Conservation (phyloP, 208 protist species). For the Balamuthia mandrillaris region DNA sequence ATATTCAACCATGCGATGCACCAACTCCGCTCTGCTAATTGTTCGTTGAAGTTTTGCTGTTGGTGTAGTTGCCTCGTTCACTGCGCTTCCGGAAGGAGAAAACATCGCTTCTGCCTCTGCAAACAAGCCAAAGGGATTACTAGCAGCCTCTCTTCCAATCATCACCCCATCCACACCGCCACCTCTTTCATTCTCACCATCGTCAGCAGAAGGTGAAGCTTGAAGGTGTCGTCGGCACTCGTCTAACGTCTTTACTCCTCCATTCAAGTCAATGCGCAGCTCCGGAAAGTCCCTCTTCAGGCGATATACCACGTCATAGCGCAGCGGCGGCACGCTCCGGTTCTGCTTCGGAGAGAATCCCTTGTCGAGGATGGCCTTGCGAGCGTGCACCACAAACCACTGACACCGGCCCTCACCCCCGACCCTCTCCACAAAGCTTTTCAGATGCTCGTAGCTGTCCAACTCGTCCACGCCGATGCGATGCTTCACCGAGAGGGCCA, state of each 20-base stretch:
- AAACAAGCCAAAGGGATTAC: constrained; percentile 17
- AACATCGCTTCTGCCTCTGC: not conserved
- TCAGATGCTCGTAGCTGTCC: constrained; percentile 12
- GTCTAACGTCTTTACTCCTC: not conserved
- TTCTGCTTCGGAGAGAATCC: constrained; percentile 9
- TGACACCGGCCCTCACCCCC: not conserved
- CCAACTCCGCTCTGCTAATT: not conserved
- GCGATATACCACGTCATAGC: constrained; percentile 1
- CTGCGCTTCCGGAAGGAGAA: not conserved
- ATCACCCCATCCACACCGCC: constrained; percentile 19
- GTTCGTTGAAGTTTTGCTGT: too few species aligned
- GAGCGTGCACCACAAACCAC: not conserved
- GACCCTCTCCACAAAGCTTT: not conserved
- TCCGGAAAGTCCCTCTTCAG: constrained; percentile 1
- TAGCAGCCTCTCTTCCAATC: not conserved
- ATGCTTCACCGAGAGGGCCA: constrained; percentile 7
- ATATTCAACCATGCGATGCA: not conserved
- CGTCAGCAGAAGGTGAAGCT: not conserved
- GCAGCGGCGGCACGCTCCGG: not conserved
- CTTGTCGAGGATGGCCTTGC: not conserved
- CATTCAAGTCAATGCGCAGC: not conserved
- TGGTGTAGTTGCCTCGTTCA: not conserved
- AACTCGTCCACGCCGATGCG: constrained; percentile 11
- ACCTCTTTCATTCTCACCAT: not conserved
- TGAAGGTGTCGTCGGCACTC: not conserved